Evolutionary conservation across 345 rosid genomes (phyloP).

Genomic region (Euphorbia lathyris): DNA sequence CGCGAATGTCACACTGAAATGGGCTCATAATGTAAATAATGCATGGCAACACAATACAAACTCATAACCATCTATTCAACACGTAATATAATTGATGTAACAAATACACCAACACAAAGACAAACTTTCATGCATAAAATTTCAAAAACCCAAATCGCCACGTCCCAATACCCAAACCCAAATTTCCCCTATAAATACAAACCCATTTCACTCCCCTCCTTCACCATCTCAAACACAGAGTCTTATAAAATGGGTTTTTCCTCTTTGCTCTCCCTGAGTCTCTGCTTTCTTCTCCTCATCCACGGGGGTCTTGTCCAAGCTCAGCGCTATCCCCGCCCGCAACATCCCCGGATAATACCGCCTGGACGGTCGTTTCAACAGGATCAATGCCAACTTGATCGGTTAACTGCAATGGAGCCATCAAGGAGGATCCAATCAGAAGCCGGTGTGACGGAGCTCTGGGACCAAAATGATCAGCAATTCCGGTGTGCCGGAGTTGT

Average conservation of each 20-base stretch:
- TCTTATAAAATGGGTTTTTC: background rate
- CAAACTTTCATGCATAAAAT: background rate
- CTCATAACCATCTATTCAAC: too few species aligned
- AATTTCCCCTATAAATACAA: background rate
- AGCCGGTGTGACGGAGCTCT: constrained; percentile 41
- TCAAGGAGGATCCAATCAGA: constrained; percentile 16
- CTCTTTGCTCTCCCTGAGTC: background rate
- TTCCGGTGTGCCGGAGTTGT: constrained; percentile 44
- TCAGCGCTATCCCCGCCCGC: background rate
- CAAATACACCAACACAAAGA: background rate
- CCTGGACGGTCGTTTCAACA: background rate
- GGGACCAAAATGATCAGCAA: constrained; percentile 39
- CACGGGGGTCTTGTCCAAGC: background rate
- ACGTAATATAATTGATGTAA: background rate
- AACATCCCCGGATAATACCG: background rate
- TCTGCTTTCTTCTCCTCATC: background rate
- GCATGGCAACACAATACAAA: too few species aligned
- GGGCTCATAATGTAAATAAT: too few species aligned
- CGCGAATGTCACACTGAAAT: too few species aligned
- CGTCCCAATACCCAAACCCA: background rate
- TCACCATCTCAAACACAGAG: background rate
- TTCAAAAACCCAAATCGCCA: background rate
- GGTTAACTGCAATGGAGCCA: background rate
- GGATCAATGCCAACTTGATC: background rate
- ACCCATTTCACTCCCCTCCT: background rate